Evolutionary conservation across 2,329 filamentous ascomycete genomes (phyloP).

Genomic region (Penicillium griseofulvum): DNA sequence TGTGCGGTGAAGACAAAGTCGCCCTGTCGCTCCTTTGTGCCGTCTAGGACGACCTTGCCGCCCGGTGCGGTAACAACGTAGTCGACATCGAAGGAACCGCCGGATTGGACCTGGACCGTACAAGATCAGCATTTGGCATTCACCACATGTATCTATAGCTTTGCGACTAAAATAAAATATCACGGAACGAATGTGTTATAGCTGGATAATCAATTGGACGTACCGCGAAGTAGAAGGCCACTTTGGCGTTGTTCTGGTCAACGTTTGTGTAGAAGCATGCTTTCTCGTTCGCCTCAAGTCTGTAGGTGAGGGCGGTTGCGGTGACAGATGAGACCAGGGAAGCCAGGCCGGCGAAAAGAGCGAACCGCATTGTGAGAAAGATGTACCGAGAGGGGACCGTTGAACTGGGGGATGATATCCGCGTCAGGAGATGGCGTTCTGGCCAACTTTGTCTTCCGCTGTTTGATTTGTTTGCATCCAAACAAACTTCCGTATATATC

Average conservation of each 20-base stretch:
- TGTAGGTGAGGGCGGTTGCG: conserved; percentile 92
- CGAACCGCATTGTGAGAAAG: conserved; percentile 60
- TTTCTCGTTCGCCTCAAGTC: conserved; percentile 83
- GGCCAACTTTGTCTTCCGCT: conserved; percentile 32
- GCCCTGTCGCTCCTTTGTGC: conserved; percentile 87
- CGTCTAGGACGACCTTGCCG: conserved; percentile 77
- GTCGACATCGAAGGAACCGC: conserved; percentile 95
- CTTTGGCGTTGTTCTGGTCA: conserved; percentile 75
- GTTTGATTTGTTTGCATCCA: conserved; percentile 39
- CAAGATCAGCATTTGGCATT: conserved; percentile 4
- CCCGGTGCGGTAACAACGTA: conserved; percentile 82
- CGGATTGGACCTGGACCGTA: conserved; percentile 81
- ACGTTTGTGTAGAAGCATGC: conserved; percentile 90
- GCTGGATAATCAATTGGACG: conserved; percentile 36
- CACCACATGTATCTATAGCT: neutral
- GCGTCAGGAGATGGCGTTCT: conserved; percentile 30
- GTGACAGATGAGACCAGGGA: conserved; percentile 68
- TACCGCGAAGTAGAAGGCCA: conserved; percentile 99
- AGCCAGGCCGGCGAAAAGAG: conserved; percentile 66
- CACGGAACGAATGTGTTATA: neutral
- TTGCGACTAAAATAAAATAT: neutral
- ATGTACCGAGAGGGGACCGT: conserved; percentile 15
- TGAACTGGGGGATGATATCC: conserved; percentile 14
- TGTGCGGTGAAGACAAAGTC: conserved; percentile 98
- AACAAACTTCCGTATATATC: conserved; percentile 18